Evolutionary conservation across 352 stramenopile species (phyloP).

Genomic region (Globisporangium canariense): DNA sequence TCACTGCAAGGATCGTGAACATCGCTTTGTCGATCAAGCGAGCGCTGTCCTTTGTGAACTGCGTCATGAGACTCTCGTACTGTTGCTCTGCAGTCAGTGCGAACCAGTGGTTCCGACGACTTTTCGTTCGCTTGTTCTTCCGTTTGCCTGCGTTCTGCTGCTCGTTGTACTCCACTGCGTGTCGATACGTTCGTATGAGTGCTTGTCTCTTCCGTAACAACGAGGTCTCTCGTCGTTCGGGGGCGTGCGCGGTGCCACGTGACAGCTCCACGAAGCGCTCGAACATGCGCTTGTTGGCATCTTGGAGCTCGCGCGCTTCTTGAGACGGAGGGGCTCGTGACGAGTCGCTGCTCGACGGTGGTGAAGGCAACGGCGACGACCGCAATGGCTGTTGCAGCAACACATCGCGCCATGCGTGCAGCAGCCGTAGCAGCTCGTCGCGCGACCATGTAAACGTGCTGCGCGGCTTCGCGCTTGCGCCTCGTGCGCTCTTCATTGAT

Average conservation of each 20-base stretch:
- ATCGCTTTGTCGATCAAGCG: not conserved
- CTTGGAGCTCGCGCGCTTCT: not conserved
- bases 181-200: not conserved
- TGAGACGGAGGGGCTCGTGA: no score
- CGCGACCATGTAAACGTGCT: not conserved
- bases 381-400: not conserved
- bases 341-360: no score
- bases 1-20: conserved; percentile 1
- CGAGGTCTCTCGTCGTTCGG: not conserved
- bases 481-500: no score
- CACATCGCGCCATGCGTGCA: not conserved
- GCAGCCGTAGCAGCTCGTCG: not conserved
- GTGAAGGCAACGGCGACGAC: no score
- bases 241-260: not conserved
- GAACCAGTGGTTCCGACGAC: not conserved
- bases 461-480: not conserved
- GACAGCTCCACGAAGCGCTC: conserved; percentile 5
- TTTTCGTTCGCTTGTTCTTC: not conserved
- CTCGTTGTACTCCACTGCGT: not conserved
- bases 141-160: not conserved
- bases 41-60: not conserved
- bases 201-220: not conserved
- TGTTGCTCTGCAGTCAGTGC: not conserved
- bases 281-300: not conserved
- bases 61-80: not conserved